These are phyloP conservation scores for Castanea sativa DNA, from an alignment of 306 rosid genomes.

Conservation along the genomic window DNA sequence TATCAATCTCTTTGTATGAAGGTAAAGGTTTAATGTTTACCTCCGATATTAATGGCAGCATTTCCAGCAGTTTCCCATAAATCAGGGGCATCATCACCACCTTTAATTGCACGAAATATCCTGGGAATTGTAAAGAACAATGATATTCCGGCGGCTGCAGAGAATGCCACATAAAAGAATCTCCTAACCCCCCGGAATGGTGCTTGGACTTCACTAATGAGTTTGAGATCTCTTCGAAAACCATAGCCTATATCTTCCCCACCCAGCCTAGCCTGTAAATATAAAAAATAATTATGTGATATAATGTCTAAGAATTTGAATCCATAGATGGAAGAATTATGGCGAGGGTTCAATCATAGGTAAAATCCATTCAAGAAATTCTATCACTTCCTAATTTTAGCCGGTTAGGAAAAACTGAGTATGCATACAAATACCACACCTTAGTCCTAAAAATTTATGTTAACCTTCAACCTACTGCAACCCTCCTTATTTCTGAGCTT, in stretches of 20 bases:
- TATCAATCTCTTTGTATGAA: constrained; percentile 20
- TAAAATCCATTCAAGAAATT: constrained; percentile 12
- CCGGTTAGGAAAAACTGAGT: not conserved
- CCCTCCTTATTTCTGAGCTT: too few relatives aligned
- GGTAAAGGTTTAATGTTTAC: constrained; percentile 44
- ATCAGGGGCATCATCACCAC: constrained; percentile 88
- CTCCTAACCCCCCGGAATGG: constrained; percentile 94
- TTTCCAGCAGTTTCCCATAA: constrained; percentile 83
- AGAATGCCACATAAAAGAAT: constrained; percentile 76
- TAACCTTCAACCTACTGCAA: too few relatives aligned
- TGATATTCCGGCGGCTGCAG: constrained; percentile 95
- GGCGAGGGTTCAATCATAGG: not conserved
- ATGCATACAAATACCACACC: too few relatives aligned
- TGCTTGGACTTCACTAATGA: constrained; percentile 98
- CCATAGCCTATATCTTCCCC: constrained; percentile 95
- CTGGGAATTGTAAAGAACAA: constrained; percentile 66
- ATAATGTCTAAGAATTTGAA: not conserved
- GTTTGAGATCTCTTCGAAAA: constrained; percentile 97
- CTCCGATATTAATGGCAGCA: constrained; percentile 86
- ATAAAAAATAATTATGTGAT: constrained; percentile 7
- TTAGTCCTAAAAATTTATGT: too few relatives aligned
- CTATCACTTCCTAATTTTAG: not conserved
- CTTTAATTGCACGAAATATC: constrained; percentile 61
- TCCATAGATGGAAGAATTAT: constrained; percentile 11
- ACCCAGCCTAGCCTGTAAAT: constrained; percentile 79